A percentile compares a stretch with the other conserved stretches of the same genome.
Conservation (phyloP, 208 protist species). For the Zelonia costaricensis region DNA sequence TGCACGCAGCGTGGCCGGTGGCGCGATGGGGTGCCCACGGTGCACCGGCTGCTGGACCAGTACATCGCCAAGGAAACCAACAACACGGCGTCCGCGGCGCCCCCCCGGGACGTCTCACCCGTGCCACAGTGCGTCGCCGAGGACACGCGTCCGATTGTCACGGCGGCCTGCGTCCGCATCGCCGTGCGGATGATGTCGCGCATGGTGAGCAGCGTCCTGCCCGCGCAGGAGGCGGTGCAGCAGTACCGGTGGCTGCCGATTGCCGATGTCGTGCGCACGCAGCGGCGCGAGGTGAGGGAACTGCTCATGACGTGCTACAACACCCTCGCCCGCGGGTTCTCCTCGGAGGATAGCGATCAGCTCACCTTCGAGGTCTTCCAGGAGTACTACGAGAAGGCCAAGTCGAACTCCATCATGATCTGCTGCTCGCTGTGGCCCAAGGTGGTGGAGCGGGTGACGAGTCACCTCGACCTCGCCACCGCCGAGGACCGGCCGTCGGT, state of each 20-base stretch:
- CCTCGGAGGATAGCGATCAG: conserved; percentile 40
- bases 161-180: conserved; percentile 47
- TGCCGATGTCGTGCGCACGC: conserved; percentile 17
- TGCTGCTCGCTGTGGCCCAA: conserved; percentile 50
- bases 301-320: conserved; percentile 40
- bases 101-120: background rate
- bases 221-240: conserved; percentile 46
- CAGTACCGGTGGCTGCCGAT: conserved; percentile 66
- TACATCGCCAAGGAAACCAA: conserved; percentile 11
- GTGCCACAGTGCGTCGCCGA: conserved; percentile 19
- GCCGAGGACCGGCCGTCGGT: conserved; percentile 20
- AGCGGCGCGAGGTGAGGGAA: conserved; percentile 17
- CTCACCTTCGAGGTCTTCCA: conserved; percentile 61
- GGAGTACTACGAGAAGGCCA: conserved; percentile 65
- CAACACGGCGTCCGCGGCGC: background rate
- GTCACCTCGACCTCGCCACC: conserved; percentile 41
- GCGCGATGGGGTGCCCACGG: conserved; percentile 33
- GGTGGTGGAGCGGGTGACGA: conserved; percentile 41
- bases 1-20: conserved; percentile 67
- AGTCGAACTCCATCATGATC: conserved; percentile 60
- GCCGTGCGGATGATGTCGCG: conserved; percentile 74
- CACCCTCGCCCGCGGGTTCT: conserved; percentile 39
- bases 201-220: conserved; percentile 52
- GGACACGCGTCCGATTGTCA: conserved; percentile 27
- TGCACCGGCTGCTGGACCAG: conserved; percentile 35